Evolutionary conservation across 352 stramenopile genomes (phyloP).

Genomic region (Globisporangium uncinulatum): DNA sequence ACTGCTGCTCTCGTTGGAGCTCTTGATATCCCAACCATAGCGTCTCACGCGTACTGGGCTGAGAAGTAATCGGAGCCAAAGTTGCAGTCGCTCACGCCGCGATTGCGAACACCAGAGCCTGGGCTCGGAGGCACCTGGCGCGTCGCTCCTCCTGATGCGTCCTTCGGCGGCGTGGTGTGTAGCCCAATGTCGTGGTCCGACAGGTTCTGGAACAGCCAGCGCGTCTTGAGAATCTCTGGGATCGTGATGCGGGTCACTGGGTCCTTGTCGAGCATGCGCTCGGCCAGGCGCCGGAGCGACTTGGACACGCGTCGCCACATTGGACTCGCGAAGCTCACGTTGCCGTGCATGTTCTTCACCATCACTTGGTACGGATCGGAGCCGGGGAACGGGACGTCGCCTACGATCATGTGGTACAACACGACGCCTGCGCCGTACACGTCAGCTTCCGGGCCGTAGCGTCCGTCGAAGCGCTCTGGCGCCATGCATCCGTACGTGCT

Average conservation of each 20-base stretch:
- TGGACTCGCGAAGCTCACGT: constrained; percentile 34
- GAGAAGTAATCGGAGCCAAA: constrained; percentile 3
- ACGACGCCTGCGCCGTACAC: constrained; percentile 60
- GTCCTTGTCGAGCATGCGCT: constrained; percentile 51
- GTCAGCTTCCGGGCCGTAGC: constrained; percentile 40
- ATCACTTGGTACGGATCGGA: constrained; percentile 43
- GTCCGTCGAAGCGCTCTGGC: constrained; percentile 50
- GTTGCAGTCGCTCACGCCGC: constrained; percentile 8
- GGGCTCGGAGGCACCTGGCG: neutral
- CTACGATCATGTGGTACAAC: constrained; percentile 56
- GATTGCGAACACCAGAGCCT: neutral
- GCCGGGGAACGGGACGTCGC: constrained; percentile 39
- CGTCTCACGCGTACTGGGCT: constrained; percentile 10
- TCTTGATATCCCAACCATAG: neutral
- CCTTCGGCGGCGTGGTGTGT: neutral
- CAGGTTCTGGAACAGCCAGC: constrained; percentile 39
- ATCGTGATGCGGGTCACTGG: constrained; percentile 39
- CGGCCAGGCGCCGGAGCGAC: constrained; percentile 24
- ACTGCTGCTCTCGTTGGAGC: neutral
- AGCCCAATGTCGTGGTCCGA: constrained; percentile 7
- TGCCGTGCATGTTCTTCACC: constrained; percentile 57
- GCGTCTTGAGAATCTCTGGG: constrained; percentile 40
- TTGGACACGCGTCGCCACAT: constrained; percentile 33
- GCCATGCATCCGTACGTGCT: constrained; percentile 66
- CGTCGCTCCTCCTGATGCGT: neutral